Evolutionary conservation across 257 asterid species (phyloP).

Genomic region (Coffea canephora): DNA sequence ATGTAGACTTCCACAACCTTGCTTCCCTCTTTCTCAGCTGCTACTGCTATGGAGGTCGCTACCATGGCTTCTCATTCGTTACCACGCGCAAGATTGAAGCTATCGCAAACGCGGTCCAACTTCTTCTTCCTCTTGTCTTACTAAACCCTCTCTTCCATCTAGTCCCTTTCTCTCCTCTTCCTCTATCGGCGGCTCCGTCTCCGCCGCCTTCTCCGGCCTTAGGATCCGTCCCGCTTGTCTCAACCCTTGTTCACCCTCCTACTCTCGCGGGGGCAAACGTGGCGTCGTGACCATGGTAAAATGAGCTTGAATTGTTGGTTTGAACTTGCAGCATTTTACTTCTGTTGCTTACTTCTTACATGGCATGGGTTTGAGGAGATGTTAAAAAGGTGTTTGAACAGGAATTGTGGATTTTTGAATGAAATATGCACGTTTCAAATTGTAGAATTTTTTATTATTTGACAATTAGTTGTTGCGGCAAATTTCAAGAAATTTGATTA

Average conservation of each 20-base stretch:
- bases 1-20: background rate
- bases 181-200: slow-evolving; percentile 46
- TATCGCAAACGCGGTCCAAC: slow-evolving; percentile 33
- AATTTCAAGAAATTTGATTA: background rate
- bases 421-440: background rate
- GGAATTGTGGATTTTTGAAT: background rate
- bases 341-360: background rate
- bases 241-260: slow-evolving; percentile 28
- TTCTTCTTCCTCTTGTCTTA: slow-evolving; percentile 32
- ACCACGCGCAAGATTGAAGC: slow-evolving; percentile 46
- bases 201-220: slow-evolving; percentile 59
- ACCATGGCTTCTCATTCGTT: slow-evolving; percentile 55
- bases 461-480: background rate
- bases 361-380: background rate
- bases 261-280: slow-evolving; percentile 46
- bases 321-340: background rate
- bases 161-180: slow-evolving; percentile 57
- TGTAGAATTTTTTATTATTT: too few relatives aligned
- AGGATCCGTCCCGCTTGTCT: slow-evolving; percentile 66
- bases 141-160: slow-evolving; percentile 34
- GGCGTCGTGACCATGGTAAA: slow-evolving; percentile 82
- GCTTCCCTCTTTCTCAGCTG: background rate
- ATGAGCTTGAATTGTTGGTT: background rate
- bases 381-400: background rate
- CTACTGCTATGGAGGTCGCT: slow-evolving; percentile 38